Evolutionary conservation across 2,329 filamentous ascomycete species (phyloP).

Genomic region (Capronia epimyces): DNA sequence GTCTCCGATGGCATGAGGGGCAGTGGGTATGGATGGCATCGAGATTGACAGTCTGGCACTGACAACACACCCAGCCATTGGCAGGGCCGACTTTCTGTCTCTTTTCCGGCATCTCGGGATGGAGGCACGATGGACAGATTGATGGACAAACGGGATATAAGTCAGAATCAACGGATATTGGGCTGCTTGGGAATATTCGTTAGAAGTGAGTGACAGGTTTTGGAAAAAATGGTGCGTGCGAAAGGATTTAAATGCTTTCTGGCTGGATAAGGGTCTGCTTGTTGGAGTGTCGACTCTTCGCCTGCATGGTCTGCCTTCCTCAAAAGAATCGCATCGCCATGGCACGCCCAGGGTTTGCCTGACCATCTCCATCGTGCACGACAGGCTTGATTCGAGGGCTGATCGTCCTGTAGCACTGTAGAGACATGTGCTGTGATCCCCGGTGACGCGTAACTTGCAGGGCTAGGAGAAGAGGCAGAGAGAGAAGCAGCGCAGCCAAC

Average conservation of each 20-base stretch:
- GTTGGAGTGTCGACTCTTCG: no score
- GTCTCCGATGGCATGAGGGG: background rate
- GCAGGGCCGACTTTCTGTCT: background rate
- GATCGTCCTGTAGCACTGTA: background rate
- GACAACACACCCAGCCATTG: slow-evolving; percentile 6
- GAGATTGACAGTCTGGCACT: background rate
- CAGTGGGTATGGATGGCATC: background rate
- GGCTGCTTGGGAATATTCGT: no score
- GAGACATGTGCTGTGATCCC: background rate
- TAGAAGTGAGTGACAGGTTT: no score
- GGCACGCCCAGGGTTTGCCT: background rate
- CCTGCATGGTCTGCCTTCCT: background rate
- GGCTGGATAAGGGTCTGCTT: no score
- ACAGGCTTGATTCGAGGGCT: background rate
- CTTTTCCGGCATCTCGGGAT: background rate
- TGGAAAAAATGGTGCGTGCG: no score
- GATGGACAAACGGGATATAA: background rate
- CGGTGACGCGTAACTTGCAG: background rate
- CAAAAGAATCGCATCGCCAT: background rate
- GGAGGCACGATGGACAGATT: background rate
- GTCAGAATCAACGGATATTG: background rate
- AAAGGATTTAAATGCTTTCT: no score
- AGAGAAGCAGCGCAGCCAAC: background rate
- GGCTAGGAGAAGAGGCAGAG: background rate
- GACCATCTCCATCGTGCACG: background rate